Conservation (phyloP, 192 early-diverging fungal genomes). For the Rhizophagus prolifer region DNA sequence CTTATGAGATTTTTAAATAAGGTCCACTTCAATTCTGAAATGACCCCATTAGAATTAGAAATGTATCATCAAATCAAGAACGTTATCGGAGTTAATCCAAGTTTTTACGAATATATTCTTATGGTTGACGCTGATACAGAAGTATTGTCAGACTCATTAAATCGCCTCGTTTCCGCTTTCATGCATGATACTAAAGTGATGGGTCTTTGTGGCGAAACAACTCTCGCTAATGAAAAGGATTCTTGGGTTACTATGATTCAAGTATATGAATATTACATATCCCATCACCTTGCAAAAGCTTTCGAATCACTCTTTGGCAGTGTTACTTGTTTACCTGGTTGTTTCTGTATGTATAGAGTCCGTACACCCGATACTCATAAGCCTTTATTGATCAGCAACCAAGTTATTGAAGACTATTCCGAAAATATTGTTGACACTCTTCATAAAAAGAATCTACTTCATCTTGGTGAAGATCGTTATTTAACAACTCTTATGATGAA, state of each 20-base stretch:
- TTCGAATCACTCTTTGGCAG: conserved; percentile 98
- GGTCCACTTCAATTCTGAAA: conserved; percentile 90
- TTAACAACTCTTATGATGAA: conserved; percentile 94
- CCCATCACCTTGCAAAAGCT: conserved; percentile 94
- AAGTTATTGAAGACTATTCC: conserved; percentile 90
- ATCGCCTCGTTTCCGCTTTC: conserved; percentile 89
- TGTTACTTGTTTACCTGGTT: conserved; percentile 97
- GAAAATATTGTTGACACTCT: conserved; percentile 94
- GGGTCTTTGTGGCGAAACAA: conserved; percentile 96
- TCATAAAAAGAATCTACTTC: conserved; percentile 98
- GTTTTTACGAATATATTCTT: conserved; percentile 94
- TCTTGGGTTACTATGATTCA: conserved; percentile 99
- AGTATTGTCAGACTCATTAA: conserved; percentile 85
- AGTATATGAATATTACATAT: conserved; percentile 99
- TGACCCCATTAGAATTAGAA: conserved; percentile 96
- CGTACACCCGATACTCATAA: conserved; percentile 85
- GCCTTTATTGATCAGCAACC: conserved; percentile 86
- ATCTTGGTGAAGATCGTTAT: conserved; percentile 98
- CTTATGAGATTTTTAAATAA: conserved; percentile 98
- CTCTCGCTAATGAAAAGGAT: conserved; percentile 86
- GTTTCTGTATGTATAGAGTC: conserved; percentile 99
- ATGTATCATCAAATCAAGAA: conserved; percentile 99
- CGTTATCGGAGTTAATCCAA: conserved; percentile 96
- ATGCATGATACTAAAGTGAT: conserved; percentile 88
- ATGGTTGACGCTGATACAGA: conserved; percentile 99